A percentile compares a stretch with the other conserved stretches of the same genome.
phyloP scores from a whole-genome alignment of 2,329 filamentous ascomycete genomes.

The Aureobasidium subglaciale region DNA sequence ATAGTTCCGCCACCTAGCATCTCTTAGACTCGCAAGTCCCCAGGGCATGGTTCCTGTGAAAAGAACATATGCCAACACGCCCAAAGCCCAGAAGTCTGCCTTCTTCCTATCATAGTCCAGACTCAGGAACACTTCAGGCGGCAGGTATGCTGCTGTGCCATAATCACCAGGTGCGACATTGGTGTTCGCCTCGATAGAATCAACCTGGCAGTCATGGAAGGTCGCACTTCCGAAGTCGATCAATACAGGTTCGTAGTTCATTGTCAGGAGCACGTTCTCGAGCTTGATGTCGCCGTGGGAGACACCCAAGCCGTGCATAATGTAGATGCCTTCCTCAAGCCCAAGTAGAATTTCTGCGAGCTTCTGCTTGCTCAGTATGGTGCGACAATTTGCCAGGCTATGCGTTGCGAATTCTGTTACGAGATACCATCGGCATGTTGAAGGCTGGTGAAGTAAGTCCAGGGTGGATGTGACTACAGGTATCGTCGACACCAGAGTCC shows the following conservation, averaged over 20 bases:
- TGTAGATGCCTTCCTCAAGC: neutral
- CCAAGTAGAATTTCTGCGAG: neutral
- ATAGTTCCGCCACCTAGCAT: neutral
- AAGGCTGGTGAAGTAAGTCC: neutral
- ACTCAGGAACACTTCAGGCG: neutral
- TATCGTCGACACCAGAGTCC: neutral
- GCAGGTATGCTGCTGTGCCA: neutral
- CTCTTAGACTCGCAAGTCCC: neutral
- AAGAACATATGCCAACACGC: neutral
- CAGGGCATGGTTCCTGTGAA: neutral
- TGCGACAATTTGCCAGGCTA: neutral
- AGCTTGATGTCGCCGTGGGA: conserved; percentile 1
- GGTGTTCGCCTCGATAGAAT: neutral
- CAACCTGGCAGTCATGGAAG: neutral
- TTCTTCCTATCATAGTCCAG: neutral
- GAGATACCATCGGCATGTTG: neutral
- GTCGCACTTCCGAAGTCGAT: neutral
- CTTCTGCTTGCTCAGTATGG: neutral
- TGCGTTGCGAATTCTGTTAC: neutral
- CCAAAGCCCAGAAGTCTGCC: neutral
- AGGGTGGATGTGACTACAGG: neutral
- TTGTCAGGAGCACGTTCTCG: neutral
- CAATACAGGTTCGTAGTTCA: neutral
- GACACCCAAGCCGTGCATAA: neutral
- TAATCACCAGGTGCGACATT: neutral